These are phyloP conservation scores for Abelmoschus esculentus DNA, from an alignment of 345 rosid genomes.

Conservation along the genomic window DNA sequence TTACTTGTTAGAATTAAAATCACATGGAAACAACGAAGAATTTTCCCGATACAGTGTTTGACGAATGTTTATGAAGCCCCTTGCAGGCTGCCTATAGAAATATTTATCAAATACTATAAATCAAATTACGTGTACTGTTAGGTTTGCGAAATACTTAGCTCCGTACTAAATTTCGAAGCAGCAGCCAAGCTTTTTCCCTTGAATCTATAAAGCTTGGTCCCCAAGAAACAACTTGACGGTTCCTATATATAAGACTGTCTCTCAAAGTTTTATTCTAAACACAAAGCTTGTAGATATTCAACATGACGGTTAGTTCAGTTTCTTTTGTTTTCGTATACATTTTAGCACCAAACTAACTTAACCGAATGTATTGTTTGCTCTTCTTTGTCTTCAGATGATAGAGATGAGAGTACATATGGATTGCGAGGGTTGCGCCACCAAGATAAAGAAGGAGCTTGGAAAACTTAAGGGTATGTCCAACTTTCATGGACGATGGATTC, in stretches of 20 bases:
- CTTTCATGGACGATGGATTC: no score
- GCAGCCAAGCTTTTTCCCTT: conserved; percentile 7
- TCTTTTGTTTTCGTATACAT: not conserved
- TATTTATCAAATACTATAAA: not conserved
- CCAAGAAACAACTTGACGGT: conserved; percentile 3
- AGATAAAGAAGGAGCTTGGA: conserved; percentile 48
- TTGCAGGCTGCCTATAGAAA: no score
- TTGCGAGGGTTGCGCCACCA: conserved; percentile 61
- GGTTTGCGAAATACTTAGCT: not conserved
- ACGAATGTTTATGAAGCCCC: not conserved
- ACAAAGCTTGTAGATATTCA: not conserved
- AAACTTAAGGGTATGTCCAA: conserved; percentile 46
- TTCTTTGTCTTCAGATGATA: conserved; percentile 32
- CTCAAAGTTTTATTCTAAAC: not conserved
- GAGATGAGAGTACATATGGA: conserved; percentile 70
- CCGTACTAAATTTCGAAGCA: conserved; percentile 6
- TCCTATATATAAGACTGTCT: not conserved
- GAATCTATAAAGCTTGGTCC: not conserved
- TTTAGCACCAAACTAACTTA: not conserved
- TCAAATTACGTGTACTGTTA: not conserved
- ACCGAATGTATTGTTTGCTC: not conserved
- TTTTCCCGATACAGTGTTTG: not conserved
- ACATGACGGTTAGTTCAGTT: conserved; percentile 25
- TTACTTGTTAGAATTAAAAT: not conserved
- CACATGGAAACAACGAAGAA: conserved; percentile 3